Evolutionary conservation across 768 basidiomycete species (phyloP), one percentile per base, ranked within the genome.

Genomic region (Polyporus arcularius): DNA sequence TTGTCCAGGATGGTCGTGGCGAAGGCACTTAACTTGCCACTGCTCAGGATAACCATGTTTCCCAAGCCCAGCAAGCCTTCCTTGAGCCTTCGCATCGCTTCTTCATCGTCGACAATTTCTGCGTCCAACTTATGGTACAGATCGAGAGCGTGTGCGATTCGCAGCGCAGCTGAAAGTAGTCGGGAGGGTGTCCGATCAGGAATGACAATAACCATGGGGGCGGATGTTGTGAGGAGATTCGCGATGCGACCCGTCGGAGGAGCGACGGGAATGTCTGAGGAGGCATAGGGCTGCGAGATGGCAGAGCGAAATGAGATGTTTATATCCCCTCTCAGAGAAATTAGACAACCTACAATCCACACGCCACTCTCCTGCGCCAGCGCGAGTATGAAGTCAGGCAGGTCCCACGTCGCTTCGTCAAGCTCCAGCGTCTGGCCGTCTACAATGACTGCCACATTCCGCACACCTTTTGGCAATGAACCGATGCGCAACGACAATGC

Each of bases 81-180:
- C 4, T 71, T 41, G 4, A 63, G 58, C 51, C 62, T 40, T 40
- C 46, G 28, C 63, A 62, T 10, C 0, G 77, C 80, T 62, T 81
- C 79, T 3, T 70, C 57, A 63, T 80, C 80, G 38, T 70, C 63
- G 52, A 86, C 65, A 46, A 96, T 85, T 50, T 85, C 80, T 0
- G 83, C 71, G 62, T 94, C 92, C 21, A 95, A 71, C 59, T 83
- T 80, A 68, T 92, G 88, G 72, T 88, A 92, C 0, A 84, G 67
- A 35, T 83, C 74, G 16, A 94, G 74, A 61, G 85, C 82, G 68
- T 92, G 85, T 2, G 88, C 85, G 26, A 95, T 74, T 12, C 93
- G 80, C 11, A 80, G 70, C 2, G 90, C 92, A 3, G 85, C 72
- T 0, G 82, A 83, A 9, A 82, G 67, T 32, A 80, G 79, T n/a